Percentiles rank a stretch among this genome's conserved stretches.
These are phyloP conservation scores for Tylopilus sp. DNA, from an alignment of 1,284 basidiomycete genomes.

Conservation along the genomic window DNA sequence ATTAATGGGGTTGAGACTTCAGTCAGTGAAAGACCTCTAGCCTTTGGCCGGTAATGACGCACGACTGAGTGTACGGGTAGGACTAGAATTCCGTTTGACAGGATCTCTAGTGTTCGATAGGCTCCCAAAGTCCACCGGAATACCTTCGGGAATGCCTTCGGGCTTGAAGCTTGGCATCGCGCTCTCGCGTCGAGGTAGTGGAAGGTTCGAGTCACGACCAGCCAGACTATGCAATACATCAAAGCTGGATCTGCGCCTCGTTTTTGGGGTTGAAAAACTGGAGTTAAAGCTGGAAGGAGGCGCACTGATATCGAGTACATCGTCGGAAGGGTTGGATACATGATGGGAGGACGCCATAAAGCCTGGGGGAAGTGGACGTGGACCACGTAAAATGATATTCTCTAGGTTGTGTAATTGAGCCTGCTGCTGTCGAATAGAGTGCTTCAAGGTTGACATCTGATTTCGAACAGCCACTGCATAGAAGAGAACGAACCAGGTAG, in stretches of 20 bases:
- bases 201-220: conserved; percentile 69
- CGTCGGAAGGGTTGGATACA: conserved; percentile 35
- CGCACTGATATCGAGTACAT: conserved; percentile 35
- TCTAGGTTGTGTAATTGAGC: conserved; percentile 67
- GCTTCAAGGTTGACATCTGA: conserved; percentile 72
- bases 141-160: conserved; percentile 59
- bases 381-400: conserved; percentile 57
- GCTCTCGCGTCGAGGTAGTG: conserved; percentile 56
- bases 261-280: conserved; percentile 40
- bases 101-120: conserved; percentile 38
- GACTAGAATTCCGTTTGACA: conserved; percentile 60
- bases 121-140: conserved; percentile 54
- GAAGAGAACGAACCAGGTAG: conserved; percentile 31
- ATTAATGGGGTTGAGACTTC: conserved; percentile 24
- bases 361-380: conserved; percentile 51
- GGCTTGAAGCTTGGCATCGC: conserved; percentile 26
- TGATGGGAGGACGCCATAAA: conserved; percentile 36
- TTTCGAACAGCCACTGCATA: conserved; percentile 60
- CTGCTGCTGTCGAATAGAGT: conserved; percentile 73
- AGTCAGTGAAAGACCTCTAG: conserved; percentile 29
- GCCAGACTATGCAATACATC: conserved; percentile 67
- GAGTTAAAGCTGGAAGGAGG: conserved; percentile 37
- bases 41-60: conserved; percentile 38
- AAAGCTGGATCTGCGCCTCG: conserved; percentile 61
- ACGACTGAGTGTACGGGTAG: conserved; percentile 76